Conservation (phyloP, 768 basidiomycete genomes). For the Pleurotus tuber-regium region DNA sequence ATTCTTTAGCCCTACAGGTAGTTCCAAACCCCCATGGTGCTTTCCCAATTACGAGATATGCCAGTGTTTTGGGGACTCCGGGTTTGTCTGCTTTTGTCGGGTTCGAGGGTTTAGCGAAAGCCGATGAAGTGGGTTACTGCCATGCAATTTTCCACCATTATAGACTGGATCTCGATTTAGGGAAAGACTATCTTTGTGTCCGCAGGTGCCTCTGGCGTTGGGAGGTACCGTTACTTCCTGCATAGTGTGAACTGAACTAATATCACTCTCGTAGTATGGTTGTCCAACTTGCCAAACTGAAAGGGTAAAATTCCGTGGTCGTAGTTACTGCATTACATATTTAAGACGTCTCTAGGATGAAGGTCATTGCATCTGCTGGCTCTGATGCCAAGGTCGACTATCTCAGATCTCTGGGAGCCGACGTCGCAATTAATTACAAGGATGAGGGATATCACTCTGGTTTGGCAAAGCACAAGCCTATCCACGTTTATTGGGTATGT, state of each 20-base stretch:
- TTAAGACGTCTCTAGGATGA: background rate
- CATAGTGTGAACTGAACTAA: background rate
- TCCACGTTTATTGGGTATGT: conserved; percentile 34
- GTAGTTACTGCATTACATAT: too few relatives aligned
- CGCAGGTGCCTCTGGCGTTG: conserved; percentile 20
- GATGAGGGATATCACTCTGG: conserved; percentile 36
- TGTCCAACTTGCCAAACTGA: conserved; percentile 10
- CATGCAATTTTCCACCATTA: background rate
- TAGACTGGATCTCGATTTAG: conserved; percentile 7
- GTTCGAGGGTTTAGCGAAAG: conserved; percentile 21
- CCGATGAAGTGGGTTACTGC: conserved; percentile 12
- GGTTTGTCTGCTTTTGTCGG: conserved; percentile 29
- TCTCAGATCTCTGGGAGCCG: conserved; percentile 40
- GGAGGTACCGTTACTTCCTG: conserved; percentile 11
- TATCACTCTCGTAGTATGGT: conserved; percentile 13
- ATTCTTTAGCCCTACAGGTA: conserved; percentile 17
- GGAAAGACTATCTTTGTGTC: conserved; percentile 24
- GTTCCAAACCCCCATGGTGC: conserved; percentile 22
- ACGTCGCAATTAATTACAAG: conserved; percentile 56
- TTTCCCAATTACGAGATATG: conserved; percentile 19
- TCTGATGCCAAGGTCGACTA: conserved; percentile 50
- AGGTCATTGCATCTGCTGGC: conserved; percentile 31
- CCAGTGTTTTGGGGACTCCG: conserved; percentile 19
- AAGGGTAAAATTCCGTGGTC: conserved; percentile 14
- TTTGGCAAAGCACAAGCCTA: conserved; percentile 35